Evolutionary conservation across 495 filamentous ascomycete genomes (phyloP).

Genomic region (Penicillium atrosanguineum): DNA sequence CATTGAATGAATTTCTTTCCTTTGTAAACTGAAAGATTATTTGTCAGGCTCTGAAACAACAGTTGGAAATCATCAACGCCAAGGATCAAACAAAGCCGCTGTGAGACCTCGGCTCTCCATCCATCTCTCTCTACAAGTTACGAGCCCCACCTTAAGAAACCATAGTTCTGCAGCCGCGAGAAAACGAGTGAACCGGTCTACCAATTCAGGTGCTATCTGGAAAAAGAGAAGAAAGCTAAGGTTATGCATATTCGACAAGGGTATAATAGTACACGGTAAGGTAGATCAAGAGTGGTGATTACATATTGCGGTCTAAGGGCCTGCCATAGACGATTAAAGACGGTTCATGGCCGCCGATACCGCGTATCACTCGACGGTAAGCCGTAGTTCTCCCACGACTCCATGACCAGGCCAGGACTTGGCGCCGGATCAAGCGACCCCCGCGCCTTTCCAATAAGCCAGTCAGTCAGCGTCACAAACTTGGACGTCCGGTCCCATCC

Average conservation of each 20-base stretch:
- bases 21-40: no score
- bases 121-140: no score
- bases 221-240: no score
- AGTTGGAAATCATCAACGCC: no score
- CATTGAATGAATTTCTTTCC: no score
- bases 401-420: conserved; percentile 33
- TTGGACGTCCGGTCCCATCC: conserved; percentile 67
- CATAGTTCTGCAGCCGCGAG: no score
- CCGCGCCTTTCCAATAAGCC: conserved; percentile 69
- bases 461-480: conserved; percentile 84
- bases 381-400: conserved; percentile 21
- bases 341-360: conserved; percentile 2
- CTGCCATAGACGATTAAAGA: not conserved
- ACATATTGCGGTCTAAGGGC: not conserved
- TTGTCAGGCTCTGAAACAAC: no score
- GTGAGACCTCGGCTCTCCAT: no score
- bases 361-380: conserved; percentile 1
- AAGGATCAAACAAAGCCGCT: no score
- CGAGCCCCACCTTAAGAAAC: no score
- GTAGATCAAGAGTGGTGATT: not conserved
- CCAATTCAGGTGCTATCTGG: no score
- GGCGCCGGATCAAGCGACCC: conserved; percentile 43
- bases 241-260: not conserved
- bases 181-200: no score
- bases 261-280: not conserved